These are phyloP conservation scores for Cercospora canescens DNA, from an alignment of 2,329 filamentous ascomycete species.

Conservation along the genomic window DNA sequence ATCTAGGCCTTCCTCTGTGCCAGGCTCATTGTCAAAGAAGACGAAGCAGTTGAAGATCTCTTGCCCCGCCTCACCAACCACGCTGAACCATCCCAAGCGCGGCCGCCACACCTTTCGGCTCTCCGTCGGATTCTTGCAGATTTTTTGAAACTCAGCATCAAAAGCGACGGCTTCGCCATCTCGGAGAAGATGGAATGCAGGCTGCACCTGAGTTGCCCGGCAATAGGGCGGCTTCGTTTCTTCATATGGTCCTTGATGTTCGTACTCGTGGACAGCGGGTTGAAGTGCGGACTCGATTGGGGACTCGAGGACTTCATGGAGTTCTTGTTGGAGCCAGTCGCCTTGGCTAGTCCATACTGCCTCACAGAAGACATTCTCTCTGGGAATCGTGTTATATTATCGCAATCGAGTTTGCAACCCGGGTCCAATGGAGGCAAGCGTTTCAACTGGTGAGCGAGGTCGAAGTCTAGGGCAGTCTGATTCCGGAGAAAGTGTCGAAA, in stretches of 20 bases:
- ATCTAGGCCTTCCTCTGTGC: not conserved
- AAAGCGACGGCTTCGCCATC: not conserved
- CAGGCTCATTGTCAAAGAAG: not conserved
- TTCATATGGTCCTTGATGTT: not conserved
- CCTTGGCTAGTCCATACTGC: not conserved
- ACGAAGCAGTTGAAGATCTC: constrained; percentile 13
- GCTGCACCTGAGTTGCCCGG: not conserved
- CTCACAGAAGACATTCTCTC: not conserved
- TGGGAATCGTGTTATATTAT: not conserved
- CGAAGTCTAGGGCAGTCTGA: not conserved
- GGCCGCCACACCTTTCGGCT: not conserved
- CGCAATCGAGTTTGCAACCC: not conserved
- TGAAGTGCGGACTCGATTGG: not conserved
- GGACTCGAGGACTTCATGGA: not conserved
- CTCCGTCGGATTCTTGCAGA: not conserved
- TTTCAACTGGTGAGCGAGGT: not conserved
- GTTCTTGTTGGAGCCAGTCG: not conserved
- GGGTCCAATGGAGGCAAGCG: too few species aligned
- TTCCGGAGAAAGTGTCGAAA: not conserved
- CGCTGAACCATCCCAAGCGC: not conserved
- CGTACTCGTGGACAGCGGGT: not conserved
- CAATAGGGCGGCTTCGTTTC: not conserved
- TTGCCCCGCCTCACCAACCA: not conserved
- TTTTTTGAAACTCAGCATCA: not conserved
- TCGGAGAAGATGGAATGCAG: not conserved